Percentiles rank a stretch among this genome's conserved stretches.
Conservation (phyloP, 768 basidiomycete genomes). For the Lactarius evosmus region DNA sequence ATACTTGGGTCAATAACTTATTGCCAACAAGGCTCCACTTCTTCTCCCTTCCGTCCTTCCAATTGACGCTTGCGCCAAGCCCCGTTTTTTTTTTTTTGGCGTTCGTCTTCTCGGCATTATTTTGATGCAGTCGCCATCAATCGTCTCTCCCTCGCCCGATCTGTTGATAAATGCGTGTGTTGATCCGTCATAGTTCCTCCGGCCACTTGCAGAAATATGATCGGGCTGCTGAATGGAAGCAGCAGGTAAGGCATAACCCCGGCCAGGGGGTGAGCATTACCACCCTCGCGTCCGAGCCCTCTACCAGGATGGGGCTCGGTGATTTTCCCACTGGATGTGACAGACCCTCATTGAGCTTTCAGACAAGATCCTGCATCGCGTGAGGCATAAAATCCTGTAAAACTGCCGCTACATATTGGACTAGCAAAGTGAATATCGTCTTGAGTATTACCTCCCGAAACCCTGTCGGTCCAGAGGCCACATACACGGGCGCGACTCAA, state of each 20-base stretch:
- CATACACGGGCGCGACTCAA: not conserved
- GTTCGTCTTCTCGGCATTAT: not conserved
- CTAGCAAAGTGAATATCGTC: not conserved
- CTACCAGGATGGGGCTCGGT: not conserved
- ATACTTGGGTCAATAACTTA: not conserved
- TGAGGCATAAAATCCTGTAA: not conserved
- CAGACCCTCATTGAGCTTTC: not conserved
- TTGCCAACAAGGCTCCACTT: not conserved
- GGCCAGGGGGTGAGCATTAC: not conserved
- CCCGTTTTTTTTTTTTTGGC: not conserved
- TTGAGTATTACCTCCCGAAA: not conserved
- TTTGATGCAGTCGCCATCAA: not conserved
- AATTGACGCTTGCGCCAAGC: not conserved
- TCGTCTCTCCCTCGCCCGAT: not conserved
- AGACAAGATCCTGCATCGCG: too few species aligned
- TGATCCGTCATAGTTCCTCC: not conserved
- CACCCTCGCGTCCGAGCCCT: not conserved
- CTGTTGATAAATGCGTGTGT: not conserved
- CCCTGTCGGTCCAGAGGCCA: not conserved
- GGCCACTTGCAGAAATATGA: not conserved
- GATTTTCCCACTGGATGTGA: not conserved
- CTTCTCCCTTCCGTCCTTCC: not conserved
- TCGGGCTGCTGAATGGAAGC: not conserved
- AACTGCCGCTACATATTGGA: not conserved
- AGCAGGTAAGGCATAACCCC: not conserved